A percentile compares a stretch with the other conserved stretches of the same genome.
phyloP scores from a whole-genome alignment of 2,329 filamentous ascomycete genomes.

The Penicillium decumbens region DNA sequence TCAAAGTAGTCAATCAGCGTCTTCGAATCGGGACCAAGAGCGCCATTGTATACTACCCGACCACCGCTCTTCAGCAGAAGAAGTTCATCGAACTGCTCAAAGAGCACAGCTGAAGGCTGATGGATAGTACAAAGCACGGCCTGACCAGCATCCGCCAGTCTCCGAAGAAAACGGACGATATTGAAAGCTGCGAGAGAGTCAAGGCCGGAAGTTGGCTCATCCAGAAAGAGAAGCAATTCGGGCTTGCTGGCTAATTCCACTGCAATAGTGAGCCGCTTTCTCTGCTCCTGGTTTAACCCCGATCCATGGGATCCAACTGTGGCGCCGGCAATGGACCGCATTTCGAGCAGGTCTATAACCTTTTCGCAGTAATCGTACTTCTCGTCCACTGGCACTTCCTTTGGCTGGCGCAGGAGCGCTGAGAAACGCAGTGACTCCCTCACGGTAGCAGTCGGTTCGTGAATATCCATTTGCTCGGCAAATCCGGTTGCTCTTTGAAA shows the following conservation, averaged over 20 bases:
- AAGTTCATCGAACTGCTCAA: conserved; percentile 82
- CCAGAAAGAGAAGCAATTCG: conserved; percentile 57
- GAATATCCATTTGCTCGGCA: conserved; percentile 62
- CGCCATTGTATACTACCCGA: conserved; percentile 78
- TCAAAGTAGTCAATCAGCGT: conserved; percentile 69
- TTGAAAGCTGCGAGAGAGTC: conserved; percentile 66
- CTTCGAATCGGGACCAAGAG: conserved; percentile 70
- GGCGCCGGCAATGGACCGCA: conserved; percentile 62
- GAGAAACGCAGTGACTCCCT: conserved; percentile 64
- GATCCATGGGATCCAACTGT: conserved; percentile 57
- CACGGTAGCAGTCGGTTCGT: conserved; percentile 63
- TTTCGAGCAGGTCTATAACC: conserved; percentile 64
- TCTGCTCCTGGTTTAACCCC: conserved; percentile 61
- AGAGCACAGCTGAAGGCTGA: conserved; percentile 79
- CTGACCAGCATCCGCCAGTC: conserved; percentile 68
- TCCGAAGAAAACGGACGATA: conserved; percentile 58
- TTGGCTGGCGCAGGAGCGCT: conserved; percentile 59
- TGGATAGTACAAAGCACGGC: conserved; percentile 89
- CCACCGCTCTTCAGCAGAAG: conserved; percentile 74
- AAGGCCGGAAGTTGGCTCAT: conserved; percentile 61
- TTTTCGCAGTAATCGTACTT: conserved; percentile 66
- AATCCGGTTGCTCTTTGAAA: conserved; percentile 54
- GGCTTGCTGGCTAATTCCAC: conserved; percentile 61
- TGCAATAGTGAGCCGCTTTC: conserved; percentile 63
- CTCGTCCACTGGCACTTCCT: conserved; percentile 54